Evolutionary conservation across 169 alveolate species (phyloP).

Genomic region (Blepharisma undulans): DNA sequence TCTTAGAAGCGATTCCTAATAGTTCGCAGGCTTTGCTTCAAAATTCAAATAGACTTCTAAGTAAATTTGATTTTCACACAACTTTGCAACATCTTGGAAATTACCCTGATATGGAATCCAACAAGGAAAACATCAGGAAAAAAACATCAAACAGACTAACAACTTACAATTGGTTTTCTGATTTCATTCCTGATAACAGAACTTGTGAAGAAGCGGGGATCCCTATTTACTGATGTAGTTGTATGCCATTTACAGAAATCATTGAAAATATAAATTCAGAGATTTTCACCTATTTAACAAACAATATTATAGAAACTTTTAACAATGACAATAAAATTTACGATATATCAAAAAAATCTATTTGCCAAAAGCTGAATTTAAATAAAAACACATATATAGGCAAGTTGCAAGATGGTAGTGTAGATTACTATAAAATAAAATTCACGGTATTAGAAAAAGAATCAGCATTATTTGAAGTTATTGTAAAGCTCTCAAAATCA

Average conservation of each 20-base stretch:
- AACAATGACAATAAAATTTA: conserved; percentile 1
- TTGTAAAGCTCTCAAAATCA: neutral
- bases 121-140: neutral
- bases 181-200: conserved; percentile 18
- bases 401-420: neutral
- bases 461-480: conserved; percentile 5
- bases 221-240: conserved; percentile 37
- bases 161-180: conserved; percentile 21
- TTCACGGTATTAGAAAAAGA: neutral
- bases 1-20: neutral
- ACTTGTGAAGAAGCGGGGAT: conserved; percentile 33
- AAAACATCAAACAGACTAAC: neutral
- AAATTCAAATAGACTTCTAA: conserved; percentile 15
- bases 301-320: neutral
- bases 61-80: conserved; percentile 30
- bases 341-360: too few species aligned
- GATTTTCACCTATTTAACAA: neutral
- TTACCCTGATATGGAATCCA: neutral
- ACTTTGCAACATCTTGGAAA: neutral
- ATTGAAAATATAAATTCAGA: neutral
- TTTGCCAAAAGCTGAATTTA: conserved; percentile 22
- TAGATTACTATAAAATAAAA: neutral
- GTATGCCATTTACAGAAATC: conserved; percentile 20
- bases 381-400: neutral
- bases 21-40: neutral